Percentiles rank a stretch among this genome's conserved stretches.
phyloP scores from a whole-genome alignment of 805 yeast genomes.

The Schwanniomyces occidentalis region DNA sequence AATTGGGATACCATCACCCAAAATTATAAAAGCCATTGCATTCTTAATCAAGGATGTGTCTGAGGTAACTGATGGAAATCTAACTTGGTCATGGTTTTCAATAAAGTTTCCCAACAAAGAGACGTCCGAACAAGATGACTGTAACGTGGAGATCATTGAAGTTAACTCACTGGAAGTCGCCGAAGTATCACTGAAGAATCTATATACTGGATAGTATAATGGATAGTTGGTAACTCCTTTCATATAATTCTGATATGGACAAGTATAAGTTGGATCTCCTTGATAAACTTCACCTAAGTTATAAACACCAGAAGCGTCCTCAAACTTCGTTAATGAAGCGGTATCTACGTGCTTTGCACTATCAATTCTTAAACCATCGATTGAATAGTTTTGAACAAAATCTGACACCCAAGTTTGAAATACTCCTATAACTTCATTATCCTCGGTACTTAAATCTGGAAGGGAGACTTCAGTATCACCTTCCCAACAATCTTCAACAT shows the following conservation, averaged over 20 bases:
- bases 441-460: constrained; percentile 1
- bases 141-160: neutral
- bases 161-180: neutral
- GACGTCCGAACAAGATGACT: constrained; percentile 1
- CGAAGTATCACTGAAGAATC: neutral
- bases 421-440: neutral
- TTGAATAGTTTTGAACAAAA: constrained; percentile 1
- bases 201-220: neutral
- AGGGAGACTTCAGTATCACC: constrained; percentile 1
- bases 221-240: constrained; percentile 2
- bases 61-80: neutral
- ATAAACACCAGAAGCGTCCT: neutral
- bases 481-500: constrained; percentile 2
- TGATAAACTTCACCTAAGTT: neutral
- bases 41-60: neutral
- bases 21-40: neutral
- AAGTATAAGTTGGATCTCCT: neutral
- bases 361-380: constrained; percentile 2
- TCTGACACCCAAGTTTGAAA: neutral
- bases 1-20: constrained; percentile 2
- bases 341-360: constrained; percentile 1
- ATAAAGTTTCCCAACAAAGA: constrained; percentile 1
- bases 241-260: constrained; percentile 3
- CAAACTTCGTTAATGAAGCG: neutral
- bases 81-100: constrained; percentile 2